Percentiles rank a stretch among this genome's conserved stretches.
phyloP scores from a whole-genome alignment of 139 green algal genomes.

The Coelastrella sp. region DNA sequence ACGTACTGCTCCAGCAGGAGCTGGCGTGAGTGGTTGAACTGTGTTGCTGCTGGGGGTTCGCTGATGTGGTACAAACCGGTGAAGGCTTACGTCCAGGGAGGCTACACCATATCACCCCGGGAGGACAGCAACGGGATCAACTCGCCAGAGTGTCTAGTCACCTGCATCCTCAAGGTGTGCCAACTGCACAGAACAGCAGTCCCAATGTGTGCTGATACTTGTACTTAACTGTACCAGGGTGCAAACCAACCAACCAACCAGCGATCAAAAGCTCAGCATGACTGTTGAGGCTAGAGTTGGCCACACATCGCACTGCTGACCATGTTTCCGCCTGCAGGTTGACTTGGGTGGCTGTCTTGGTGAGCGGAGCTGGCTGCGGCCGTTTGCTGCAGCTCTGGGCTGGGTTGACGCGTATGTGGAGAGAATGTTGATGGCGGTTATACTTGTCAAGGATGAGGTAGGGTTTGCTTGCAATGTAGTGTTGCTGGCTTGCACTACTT shows the following conservation, averaged over 20 bases:
- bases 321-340: constrained; percentile 46
- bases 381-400: constrained; percentile 51
- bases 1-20: constrained; percentile 28
- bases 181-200: neutral
- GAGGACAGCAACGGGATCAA: constrained; percentile 48
- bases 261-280: too few relatives aligned
- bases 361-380: constrained; percentile 58
- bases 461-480: neutral
- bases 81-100: constrained; percentile 52
- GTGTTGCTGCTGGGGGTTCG: constrained; percentile 23
- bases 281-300: too few relatives aligned
- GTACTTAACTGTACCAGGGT: too few relatives aligned
- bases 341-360: constrained; percentile 63
- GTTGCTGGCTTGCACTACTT: neutral
- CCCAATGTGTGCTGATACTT: too few relatives aligned
- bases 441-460: constrained; percentile 64
- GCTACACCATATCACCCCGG: constrained; percentile 65
- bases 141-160: constrained; percentile 64
- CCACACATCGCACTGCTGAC: too few relatives aligned
- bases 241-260: too few relatives aligned
- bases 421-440: constrained; percentile 69
- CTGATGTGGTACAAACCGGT: constrained; percentile 43
- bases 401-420: constrained; percentile 72
- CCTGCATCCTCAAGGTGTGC: constrained; percentile 69
- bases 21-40: constrained; percentile 10